These are phyloP conservation scores for Colletotrichum ledebouriae DNA, from an alignment of 2,329 filamentous ascomycete genomes.

Conservation along the genomic window DNA sequence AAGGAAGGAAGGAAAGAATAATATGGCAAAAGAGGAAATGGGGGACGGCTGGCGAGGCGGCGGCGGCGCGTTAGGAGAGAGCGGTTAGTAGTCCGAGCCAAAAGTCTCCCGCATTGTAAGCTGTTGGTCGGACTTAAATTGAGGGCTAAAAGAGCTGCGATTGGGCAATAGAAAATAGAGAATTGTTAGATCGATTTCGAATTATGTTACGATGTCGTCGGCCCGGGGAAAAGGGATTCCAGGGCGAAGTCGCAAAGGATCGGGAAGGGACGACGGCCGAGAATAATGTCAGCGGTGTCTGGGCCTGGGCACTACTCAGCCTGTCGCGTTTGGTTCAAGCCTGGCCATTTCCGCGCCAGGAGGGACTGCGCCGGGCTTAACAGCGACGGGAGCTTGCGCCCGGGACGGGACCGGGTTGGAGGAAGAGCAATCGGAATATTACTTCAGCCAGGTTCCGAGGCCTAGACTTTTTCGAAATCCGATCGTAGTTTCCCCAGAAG, in stretches of 20 bases:
- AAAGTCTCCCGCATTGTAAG: constrained; percentile 40
- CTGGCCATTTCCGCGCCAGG: constrained; percentile 35
- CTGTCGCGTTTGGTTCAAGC: constrained; percentile 12
- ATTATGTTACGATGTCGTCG: neutral
- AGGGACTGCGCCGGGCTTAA: constrained; percentile 22
- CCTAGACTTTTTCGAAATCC: constrained; percentile 29
- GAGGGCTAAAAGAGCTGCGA: constrained; percentile 16
- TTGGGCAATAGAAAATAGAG: constrained; percentile 15
- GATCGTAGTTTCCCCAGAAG: constrained; percentile 38
- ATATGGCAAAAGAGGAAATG: constrained; percentile 32
- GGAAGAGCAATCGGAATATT: constrained; percentile 21
- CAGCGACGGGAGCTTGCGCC: constrained; percentile 7
- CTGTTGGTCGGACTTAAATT: constrained; percentile 22
- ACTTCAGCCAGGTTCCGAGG: constrained; percentile 14
- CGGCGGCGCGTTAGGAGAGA: constrained; percentile 40
- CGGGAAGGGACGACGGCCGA: constrained; percentile 23
- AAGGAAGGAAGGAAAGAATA: constrained; percentile 27
- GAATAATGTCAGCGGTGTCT: constrained; percentile 36
- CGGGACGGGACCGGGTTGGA: too few species aligned
- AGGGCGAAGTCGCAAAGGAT: constrained; percentile 36
- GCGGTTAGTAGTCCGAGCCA: constrained; percentile 41
- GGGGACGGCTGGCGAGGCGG: constrained; percentile 36
- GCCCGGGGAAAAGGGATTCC: neutral
- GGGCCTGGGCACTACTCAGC: constrained; percentile 28
- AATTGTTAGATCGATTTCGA: neutral